Evolutionary conservation across 2,329 filamentous ascomycete species (phyloP).

Genomic region (Aspergillus sergii): DNA sequence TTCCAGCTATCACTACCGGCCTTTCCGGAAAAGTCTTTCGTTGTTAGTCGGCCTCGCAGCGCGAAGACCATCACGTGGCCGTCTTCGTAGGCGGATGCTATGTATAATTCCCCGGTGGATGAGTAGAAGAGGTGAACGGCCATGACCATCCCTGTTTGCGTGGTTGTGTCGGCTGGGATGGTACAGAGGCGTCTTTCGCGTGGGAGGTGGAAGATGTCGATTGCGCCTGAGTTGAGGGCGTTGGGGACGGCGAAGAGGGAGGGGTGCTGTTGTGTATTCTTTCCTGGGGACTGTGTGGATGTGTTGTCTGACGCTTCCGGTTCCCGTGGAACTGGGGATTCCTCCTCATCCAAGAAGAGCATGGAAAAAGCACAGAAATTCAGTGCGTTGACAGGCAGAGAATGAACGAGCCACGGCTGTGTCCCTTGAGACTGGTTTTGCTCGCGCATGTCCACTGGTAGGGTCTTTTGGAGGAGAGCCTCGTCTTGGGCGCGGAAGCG

Average conservation of each 20-base stretch:
- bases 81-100: slow-evolving; percentile 83
- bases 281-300: not conserved
- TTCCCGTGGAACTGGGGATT: too few species aligned
- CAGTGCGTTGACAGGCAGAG: slow-evolving; percentile 84
- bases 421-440: slow-evolving; percentile 35
- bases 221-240: slow-evolving; percentile 70
- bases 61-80: slow-evolving; percentile 71
- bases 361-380: slow-evolving; percentile 77
- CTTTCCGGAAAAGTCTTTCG: slow-evolving; percentile 30
- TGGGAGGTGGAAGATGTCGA: slow-evolving; percentile 85
- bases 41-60: slow-evolving; percentile 46
- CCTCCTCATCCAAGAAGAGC: slow-evolving; percentile 23
- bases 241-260: slow-evolving; percentile 77
- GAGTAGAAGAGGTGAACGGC: slow-evolving; percentile 65
- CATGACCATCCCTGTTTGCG: slow-evolving; percentile 78
- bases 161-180: slow-evolving; percentile 50
- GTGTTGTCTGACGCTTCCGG: too few species aligned
- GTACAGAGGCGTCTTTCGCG: slow-evolving; percentile 69
- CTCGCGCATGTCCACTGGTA: slow-evolving; percentile 68
- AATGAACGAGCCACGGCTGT: slow-evolving; percentile 79
- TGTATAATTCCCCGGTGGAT: slow-evolving; percentile 53
- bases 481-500: slow-evolving; percentile 67
- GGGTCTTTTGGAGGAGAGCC: slow-evolving; percentile 59
- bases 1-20: slow-evolving; percentile 29
- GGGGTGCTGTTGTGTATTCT: not conserved